phyloP scores from a whole-genome alignment of 2,329 filamentous ascomycete genomes.

The Ophiocordyceps robertsii region DNA sequence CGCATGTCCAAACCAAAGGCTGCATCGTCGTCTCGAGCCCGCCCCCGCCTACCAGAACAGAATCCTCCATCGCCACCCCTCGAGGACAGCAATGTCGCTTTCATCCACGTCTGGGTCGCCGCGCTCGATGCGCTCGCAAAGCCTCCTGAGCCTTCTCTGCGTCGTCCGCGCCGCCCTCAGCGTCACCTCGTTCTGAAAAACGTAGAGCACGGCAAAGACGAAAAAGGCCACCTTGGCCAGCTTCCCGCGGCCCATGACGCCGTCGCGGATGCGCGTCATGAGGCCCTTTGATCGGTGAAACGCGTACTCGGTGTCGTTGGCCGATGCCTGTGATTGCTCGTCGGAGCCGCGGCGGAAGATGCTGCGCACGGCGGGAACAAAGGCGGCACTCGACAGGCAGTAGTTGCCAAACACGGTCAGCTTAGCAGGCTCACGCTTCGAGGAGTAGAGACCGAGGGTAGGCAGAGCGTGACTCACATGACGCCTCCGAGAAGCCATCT shows the following conservation, averaged over 20 bases:
- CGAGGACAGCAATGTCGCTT: constrained; percentile 33
- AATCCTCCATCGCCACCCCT: constrained; percentile 44
- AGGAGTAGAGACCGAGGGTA: no score
- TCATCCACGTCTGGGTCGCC: constrained; percentile 32
- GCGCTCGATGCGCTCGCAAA: constrained; percentile 32
- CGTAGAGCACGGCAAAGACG: constrained; percentile 42
- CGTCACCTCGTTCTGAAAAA: constrained; percentile 45
- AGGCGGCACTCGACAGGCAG: constrained; percentile 24
- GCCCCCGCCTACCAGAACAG: constrained; percentile 27
- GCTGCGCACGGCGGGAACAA: constrained; percentile 37
- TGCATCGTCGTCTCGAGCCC: no score
- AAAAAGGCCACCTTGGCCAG: constrained; percentile 38
- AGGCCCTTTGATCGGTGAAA: constrained; percentile 37
- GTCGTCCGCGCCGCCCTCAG: constrained; percentile 39
- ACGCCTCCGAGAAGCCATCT: constrained; percentile 37
- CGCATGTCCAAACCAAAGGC: no score
- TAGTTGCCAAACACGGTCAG: no score
- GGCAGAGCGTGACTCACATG: constrained; percentile 25
- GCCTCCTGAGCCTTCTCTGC: constrained; percentile 32
- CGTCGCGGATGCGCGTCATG: constrained; percentile 32
- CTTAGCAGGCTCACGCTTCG: neutral
- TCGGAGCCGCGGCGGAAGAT: constrained; percentile 33
- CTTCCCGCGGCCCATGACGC: constrained; percentile 27
- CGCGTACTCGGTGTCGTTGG: constrained; percentile 45
- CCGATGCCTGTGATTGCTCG: constrained; percentile 19